Evolutionary conservation across 192 early-diverging fungal genomes (phyloP).

Genomic region (Funneliformis geosporum): DNA sequence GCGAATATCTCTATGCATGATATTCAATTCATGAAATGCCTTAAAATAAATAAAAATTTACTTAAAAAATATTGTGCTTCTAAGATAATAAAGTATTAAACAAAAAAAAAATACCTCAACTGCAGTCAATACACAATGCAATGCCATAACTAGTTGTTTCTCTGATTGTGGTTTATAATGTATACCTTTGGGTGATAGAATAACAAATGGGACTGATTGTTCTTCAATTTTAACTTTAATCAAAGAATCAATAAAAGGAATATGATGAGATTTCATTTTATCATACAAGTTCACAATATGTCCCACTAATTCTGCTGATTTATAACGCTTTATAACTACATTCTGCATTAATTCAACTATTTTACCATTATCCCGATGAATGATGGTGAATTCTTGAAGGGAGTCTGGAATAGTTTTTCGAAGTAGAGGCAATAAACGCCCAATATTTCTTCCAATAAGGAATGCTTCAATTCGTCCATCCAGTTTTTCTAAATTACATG

Average conservation of each 20-base stretch:
- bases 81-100: too few species aligned
- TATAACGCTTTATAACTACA: conserved; percentile 5
- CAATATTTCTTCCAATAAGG: conserved; percentile 24
- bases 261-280: conserved; percentile 13
- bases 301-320: not conserved
- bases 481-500: not conserved
- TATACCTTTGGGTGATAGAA: conserved; percentile 23
- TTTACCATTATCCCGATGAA: not conserved
- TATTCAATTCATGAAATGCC: not conserved
- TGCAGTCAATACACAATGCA: conserved; percentile 20
- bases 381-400: not conserved
- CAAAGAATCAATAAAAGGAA: conserved; percentile 26
- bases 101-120: conserved; percentile 23
- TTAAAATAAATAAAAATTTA: not conserved
- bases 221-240: not conserved
- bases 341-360: conserved; percentile 10
- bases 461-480: conserved; percentile 23
- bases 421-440: conserved; percentile 21
- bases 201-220: not conserved
- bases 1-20: conserved; percentile 17
- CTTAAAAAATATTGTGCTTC: too few species aligned
- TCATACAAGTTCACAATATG: not conserved
- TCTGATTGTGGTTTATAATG: conserved; percentile 14
- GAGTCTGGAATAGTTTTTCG: conserved; percentile 21
- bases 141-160: conserved; percentile 21